Evolutionary conservation across 2,329 filamentous ascomycete genomes (phyloP), one percentile per base, ranked within the genome.

Genomic region (Parastagonospora avenae): DNA sequence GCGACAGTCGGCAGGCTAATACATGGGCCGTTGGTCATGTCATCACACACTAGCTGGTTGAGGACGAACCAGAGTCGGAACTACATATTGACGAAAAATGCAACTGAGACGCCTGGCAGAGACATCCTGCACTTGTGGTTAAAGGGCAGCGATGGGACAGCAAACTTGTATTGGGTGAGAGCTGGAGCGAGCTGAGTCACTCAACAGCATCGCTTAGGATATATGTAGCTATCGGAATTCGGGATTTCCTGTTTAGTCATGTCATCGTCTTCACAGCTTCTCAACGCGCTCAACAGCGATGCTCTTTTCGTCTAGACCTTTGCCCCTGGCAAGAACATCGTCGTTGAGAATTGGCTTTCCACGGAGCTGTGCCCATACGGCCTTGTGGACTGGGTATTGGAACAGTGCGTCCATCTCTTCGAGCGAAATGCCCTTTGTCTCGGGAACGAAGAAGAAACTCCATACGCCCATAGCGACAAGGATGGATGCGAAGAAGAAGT

Each of bases 401-500:
- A 71, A 71, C 24, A 71, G 53, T 2, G 56, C 54, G 16, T 70
- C 67, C 66, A 71, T 71, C 12, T 70, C 66, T 38, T 71, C 66
- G 11, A 71, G 57, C 41, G 57, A 56, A 9, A 67, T 57, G 19
- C 67, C 68, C 50, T 70, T 71, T 0, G 68, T 71, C 50, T 71
- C 66, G 0, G 66, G 67, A 1, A 71, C 65, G 37, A 70, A 70
- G 47, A 70, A 64, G 50, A 69, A 70, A 27, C 60, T 61, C 65
- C 65, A 71, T 6, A 70, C 42, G 4, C 67, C 67, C 67, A 70
- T 70, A 10, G 52, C 52, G 1, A 65, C 56, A 2, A 70, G 49
- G 8, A 70, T 64, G 1, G 63, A 60, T 1, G 61, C 70, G 37
- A 74, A 76, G 63, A 76, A 75, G 53, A 74, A 72, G 46, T 75